Percentiles rank a stretch among this genome's conserved stretches.
Evolutionary conservation across 495 filamentous ascomycete genomes (phyloP).

Genomic region (Penicillium turbatum): DNA sequence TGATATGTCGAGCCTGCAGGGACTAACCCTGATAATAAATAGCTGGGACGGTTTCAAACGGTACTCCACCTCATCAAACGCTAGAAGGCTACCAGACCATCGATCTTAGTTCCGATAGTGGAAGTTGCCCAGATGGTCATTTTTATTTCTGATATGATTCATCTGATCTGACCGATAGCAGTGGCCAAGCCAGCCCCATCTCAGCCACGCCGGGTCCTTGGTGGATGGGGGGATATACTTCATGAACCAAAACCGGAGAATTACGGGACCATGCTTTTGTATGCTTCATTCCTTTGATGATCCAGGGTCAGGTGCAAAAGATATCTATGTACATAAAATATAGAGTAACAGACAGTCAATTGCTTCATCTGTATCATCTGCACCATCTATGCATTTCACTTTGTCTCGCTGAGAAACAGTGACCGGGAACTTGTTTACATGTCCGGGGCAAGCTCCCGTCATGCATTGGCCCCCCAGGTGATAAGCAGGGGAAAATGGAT

Average conservation of each 20-base stretch:
- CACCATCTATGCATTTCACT: neutral
- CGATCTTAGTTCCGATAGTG: constrained; percentile 27
- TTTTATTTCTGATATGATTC: constrained; percentile 24
- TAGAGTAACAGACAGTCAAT: too few species aligned
- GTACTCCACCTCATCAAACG: constrained; percentile 20
- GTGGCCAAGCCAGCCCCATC: constrained; percentile 18
- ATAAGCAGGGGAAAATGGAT: constrained; percentile 1
- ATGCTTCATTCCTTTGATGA: neutral
- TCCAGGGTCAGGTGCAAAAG: neutral
- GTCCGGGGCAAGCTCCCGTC: neutral
- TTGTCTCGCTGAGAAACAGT: neutral
- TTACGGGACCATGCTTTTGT: constrained; percentile 19
- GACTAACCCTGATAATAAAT: constrained; percentile 24
- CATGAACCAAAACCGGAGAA: constrained; percentile 16
- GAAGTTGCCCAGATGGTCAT: constrained; percentile 15
- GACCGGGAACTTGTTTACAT: neutral
- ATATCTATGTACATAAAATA: neutral
- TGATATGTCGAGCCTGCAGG: constrained; percentile 28
- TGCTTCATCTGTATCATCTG: too few species aligned
- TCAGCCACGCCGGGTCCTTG: constrained; percentile 13
- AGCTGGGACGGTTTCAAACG: constrained; percentile 7
- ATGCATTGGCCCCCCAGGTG: neutral
- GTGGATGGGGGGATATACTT: constrained; percentile 6
- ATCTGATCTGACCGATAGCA: constrained; percentile 21
- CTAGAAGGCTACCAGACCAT: constrained; percentile 21